phyloP scores from a whole-genome alignment of 768 basidiomycete species.

The Boletus sensibilis region DNA sequence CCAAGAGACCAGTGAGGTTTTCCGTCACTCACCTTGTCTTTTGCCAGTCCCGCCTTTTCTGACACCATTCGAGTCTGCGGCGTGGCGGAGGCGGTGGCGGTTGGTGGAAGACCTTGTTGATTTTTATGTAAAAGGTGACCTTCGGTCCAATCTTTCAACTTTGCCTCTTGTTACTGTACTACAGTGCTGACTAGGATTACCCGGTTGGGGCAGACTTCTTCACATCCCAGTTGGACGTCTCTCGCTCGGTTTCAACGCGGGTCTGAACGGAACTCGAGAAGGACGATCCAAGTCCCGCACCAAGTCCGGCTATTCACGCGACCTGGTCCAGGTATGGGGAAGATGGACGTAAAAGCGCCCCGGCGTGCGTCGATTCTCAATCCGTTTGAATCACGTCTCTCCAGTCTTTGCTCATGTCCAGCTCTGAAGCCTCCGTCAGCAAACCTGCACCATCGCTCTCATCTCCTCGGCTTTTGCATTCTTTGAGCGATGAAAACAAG shows the following conservation, averaged over 20 bases:
- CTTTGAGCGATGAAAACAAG: slow-evolving; percentile 64
- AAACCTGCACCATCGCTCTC: slow-evolving; percentile 49
- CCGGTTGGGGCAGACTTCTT: not conserved
- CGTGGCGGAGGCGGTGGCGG: slow-evolving; percentile 4
- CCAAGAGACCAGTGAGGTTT: not conserved
- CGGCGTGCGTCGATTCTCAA: slow-evolving; percentile 23
- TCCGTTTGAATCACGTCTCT: not conserved
- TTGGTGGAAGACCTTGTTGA: not conserved
- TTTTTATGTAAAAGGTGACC: not conserved
- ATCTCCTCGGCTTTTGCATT: slow-evolving; percentile 58
- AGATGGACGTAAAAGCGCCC: slow-evolving; percentile 19
- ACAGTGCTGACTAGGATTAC: not conserved
- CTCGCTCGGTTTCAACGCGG: not conserved
- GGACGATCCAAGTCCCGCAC: not conserved
- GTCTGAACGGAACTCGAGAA: slow-evolving; percentile 1
- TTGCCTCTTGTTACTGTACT: no score
- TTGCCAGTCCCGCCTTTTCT: slow-evolving; percentile 34
- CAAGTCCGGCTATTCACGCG: slow-evolving; percentile 4
- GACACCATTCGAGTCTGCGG: slow-evolving; percentile 30
- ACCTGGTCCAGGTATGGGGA: not conserved
- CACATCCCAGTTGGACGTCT: not conserved
- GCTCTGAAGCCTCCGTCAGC: slow-evolving; percentile 53
- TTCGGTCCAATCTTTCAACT: not conserved
- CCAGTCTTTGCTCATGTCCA: slow-evolving; percentile 9
- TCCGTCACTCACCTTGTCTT: slow-evolving; percentile 28